Evolutionary conservation across 371 early-diverging fungal genomes (phyloP).

Genomic region (Massospora cicadina): DNA sequence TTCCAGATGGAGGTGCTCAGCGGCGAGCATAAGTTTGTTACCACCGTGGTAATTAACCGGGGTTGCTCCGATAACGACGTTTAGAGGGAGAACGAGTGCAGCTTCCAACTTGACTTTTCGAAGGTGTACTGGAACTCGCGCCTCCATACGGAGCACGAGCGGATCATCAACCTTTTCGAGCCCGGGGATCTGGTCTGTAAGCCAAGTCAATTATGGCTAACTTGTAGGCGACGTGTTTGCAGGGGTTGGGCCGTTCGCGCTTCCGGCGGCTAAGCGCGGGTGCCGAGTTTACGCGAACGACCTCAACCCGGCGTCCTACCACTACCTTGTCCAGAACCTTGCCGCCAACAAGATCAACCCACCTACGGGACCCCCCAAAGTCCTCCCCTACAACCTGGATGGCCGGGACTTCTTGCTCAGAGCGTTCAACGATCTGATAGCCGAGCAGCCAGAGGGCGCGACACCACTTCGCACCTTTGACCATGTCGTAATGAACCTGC

Average conservation of each 20-base stretch:
- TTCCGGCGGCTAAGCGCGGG: constrained; percentile 81
- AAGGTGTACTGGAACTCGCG: constrained; percentile 99
- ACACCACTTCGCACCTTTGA: constrained; percentile 49
- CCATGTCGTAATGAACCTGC: constrained; percentile 96
- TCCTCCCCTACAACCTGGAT: constrained; percentile 72
- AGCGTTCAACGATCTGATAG: constrained; percentile 27
- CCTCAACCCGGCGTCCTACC: constrained; percentile 81
- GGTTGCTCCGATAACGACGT: background rate
- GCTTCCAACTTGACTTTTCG: constrained; percentile 88
- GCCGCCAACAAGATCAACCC: constrained; percentile 54
- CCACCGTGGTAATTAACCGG: constrained; percentile 48
- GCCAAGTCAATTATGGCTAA: constrained; percentile 8
- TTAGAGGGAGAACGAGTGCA: constrained; percentile 79
- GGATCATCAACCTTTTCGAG: constrained; percentile 62
- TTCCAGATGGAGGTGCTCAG: constrained; percentile 95
- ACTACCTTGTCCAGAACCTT: constrained; percentile 65
- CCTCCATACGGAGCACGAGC: constrained; percentile 86
- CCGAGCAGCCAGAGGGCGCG: background rate
- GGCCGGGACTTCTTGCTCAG: constrained; percentile 76
- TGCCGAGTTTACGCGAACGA: constrained; percentile 93
- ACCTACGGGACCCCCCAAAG: constrained; percentile 23
- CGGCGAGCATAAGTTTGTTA: constrained; percentile 66
- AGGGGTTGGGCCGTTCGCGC: constrained; percentile 96
- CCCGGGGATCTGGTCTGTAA: constrained; percentile 55
- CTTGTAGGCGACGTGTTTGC: constrained; percentile 81